These are phyloP conservation scores for Senna tora DNA, from an alignment of 306 rosid species.

Conservation along the genomic window DNA sequence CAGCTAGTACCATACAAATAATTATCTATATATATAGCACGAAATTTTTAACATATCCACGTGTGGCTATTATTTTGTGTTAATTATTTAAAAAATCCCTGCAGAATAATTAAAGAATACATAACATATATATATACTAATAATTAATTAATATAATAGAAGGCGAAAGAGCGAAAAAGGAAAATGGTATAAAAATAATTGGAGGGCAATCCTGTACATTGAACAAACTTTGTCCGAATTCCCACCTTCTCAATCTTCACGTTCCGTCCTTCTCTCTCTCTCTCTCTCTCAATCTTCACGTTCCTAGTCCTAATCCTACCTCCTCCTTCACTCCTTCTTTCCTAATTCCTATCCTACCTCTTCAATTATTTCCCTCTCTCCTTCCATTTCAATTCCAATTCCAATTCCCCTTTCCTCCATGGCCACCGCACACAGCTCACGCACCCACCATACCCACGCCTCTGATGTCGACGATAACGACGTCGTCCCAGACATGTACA, in stretches of 20 bases:
- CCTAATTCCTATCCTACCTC: too few relatives aligned
- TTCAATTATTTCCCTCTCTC: constrained; percentile 44
- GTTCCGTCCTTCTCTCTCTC: background rate
- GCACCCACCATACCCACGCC: constrained; percentile 37
- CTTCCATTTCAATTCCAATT: background rate
- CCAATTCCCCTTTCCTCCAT: constrained; percentile 37
- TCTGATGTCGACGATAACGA: constrained; percentile 29
- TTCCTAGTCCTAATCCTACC: background rate
- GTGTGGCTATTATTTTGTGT: too few relatives aligned
- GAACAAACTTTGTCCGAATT: constrained; percentile 28
- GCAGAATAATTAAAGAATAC: too few relatives aligned
- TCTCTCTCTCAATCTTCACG: background rate
- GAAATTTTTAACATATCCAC: too few relatives aligned
- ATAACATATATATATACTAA: too few relatives aligned
- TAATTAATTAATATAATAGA: too few relatives aligned
- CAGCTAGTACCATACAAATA: too few relatives aligned
- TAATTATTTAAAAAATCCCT: too few relatives aligned
- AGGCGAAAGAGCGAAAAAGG: too few relatives aligned
- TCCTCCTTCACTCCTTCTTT: background rate
- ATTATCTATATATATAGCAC: too few relatives aligned
- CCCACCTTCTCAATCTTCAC: background rate
- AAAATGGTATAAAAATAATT: background rate
- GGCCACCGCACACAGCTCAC: constrained; percentile 50
- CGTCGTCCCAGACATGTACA: background rate
- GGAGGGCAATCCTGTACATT: constrained; percentile 39